Base-by-base conservation (phyloP, 352 stramenopile genomes). In the Thraustochytrium striatum region DNA sequence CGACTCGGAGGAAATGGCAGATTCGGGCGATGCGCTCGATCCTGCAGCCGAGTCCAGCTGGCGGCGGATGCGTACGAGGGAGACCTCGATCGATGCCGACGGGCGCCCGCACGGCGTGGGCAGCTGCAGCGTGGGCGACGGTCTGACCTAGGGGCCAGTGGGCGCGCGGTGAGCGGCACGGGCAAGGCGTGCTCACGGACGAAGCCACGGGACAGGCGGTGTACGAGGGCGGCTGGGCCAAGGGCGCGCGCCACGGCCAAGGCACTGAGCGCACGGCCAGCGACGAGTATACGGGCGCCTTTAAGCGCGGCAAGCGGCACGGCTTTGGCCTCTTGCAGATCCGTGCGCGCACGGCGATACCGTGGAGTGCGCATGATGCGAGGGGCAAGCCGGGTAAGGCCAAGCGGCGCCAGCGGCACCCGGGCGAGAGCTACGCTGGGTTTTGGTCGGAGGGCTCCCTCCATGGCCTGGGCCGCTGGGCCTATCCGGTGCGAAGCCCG, bases 391-490 rank as follows among this genome's bases (percentile, higher is more conserved):
- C 5, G 25, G 5, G 33, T 9, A 16, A 13, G 5, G 53, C 53
- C 53, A 61, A 16, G 53, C 25, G 5, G 5, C 5, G 5, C 13
- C 39, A 47, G 8, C 59, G 65, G 11, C 41, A 75, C 16, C 19
- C 44, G n/a, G 44, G 65, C 21, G 52, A 62, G 25, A 21, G 16
- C 19, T 75, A 75, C 32, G 39, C 32, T 3, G 65, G 65, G 0
- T 75, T 72, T 32, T 75, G 44, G 44, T 7, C 13, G 9, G 39
- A 72, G 5, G 65, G 65, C 3, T 16, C 25, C 8, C 65, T 52
- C 41, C 65, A 75, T 32, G 65, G 65, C 39, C 21, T 75, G 11
- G 65, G 65, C 13, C 52, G 65, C 44, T 75, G 65, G 65, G 19
- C 35, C 8, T 75, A 43, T 19, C 65, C 65, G 32, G 16, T 32